These are phyloP conservation scores for Orbilia quercus DNA, from an alignment of 2,329 filamentous ascomycete species.

Conservation along the genomic window DNA sequence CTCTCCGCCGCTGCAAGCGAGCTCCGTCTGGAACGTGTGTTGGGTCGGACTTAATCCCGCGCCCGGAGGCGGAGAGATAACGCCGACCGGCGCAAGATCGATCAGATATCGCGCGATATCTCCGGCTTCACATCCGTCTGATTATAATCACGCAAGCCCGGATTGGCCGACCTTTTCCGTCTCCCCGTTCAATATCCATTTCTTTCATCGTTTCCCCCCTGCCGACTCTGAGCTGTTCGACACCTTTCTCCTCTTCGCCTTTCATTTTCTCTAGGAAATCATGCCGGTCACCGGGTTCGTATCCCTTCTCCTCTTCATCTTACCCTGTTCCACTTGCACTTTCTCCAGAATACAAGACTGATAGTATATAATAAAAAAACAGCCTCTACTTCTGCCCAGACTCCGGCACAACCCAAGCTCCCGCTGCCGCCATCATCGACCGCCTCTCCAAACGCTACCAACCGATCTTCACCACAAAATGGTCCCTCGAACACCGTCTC, in stretches of 20 bases:
- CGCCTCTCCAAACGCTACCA: slow-evolving; percentile 59
- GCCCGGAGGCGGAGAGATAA: slow-evolving; percentile 16
- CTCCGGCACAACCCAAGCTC: slow-evolving; percentile 54
- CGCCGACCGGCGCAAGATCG: slow-evolving; percentile 7
- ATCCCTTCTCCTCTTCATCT: background rate
- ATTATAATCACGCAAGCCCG: slow-evolving; percentile 26
- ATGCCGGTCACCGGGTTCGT: slow-evolving; percentile 59
- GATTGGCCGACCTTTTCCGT: slow-evolving; percentile 11
- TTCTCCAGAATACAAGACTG: background rate
- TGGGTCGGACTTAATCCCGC: background rate
- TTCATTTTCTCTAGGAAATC: slow-evolving; percentile 1
- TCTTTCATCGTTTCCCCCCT: background rate
- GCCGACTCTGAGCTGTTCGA: background rate
- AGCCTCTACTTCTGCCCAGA: slow-evolving; percentile 60
- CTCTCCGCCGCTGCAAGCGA: background rate
- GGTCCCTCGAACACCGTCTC: slow-evolving; percentile 59
- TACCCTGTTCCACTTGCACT: background rate
- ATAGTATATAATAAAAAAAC: slow-evolving; percentile 21
- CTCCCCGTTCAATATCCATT: background rate
- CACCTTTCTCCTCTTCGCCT: background rate
- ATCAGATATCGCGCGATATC: slow-evolving; percentile 36
- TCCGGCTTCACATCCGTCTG: slow-evolving; percentile 36
- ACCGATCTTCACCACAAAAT: slow-evolving; percentile 56
- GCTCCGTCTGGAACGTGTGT: background rate
- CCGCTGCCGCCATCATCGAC: slow-evolving; percentile 56